Percentiles rank a stretch among this genome's conserved stretches.
Evolutionary conservation across 2,329 filamentous ascomycete species (phyloP).

Genomic region (Allantophomopsis lycopodina): DNA sequence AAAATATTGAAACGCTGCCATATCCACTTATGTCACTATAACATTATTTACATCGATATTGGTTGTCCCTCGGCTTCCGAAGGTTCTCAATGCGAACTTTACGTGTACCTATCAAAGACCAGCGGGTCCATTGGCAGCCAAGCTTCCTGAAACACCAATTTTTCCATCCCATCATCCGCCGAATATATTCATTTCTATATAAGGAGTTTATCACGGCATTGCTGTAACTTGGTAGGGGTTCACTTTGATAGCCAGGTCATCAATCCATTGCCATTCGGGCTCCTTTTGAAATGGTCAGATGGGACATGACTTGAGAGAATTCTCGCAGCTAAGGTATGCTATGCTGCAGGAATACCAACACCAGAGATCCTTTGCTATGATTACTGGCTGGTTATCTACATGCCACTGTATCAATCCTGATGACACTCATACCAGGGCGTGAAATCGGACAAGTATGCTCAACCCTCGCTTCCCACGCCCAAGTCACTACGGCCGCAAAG

Average conservation of each 20-base stretch:
- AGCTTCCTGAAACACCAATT: constrained; percentile 14
- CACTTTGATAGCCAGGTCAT: constrained; percentile 17
- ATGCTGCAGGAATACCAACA: constrained; percentile 20
- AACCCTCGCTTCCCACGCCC: constrained; percentile 13
- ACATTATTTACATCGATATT: too few species aligned
- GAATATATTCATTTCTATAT: constrained; percentile 17
- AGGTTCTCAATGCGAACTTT: constrained; percentile 5
- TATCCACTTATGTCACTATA: too few species aligned
- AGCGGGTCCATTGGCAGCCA: constrained; percentile 6
- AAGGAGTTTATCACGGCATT: constrained; percentile 16
- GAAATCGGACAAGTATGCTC: constrained; percentile 17
- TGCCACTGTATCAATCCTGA: constrained; percentile 21
- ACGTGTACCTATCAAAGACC: constrained; percentile 7
- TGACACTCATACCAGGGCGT: constrained; percentile 24
- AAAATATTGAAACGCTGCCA: too few species aligned
- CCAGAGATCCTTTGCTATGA: constrained; percentile 20
- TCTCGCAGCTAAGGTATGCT: constrained; percentile 20
- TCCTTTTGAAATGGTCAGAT: constrained; percentile 24
- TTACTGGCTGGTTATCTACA: constrained; percentile 18
- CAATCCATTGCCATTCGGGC: constrained; percentile 22
- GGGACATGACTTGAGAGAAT: constrained; percentile 21
- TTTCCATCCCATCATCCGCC: constrained; percentile 10
- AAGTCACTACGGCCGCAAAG: constrained; percentile 20
- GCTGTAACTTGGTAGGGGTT: constrained; percentile 16
- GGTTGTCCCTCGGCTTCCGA: too few species aligned